Base-by-base conservation (phyloP, 2,329 filamentous ascomycete genomes). In the Onygena corvina region DNA sequence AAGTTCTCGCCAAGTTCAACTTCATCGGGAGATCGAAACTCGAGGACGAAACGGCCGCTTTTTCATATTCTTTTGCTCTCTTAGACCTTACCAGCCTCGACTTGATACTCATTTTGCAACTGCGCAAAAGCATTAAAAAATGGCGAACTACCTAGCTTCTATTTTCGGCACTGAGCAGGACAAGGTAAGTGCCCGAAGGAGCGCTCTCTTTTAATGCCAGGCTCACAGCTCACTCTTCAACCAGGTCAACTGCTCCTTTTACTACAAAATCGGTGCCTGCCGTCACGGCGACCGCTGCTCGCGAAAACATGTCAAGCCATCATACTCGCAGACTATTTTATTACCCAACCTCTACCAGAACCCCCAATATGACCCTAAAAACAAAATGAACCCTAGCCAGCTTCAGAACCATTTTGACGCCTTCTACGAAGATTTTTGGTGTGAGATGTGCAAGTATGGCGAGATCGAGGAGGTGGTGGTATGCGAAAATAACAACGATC, bases 141-240 rank as follows among this genome's bases (percentile, higher is more conserved):
- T 94, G 89, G 89, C 89, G 64, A 95, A 95, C 76, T 96, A 95
- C 68, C 85, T 98, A 68, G 92, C 92, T 63, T 94, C 88, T 66
- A 98, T 98, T 73, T 98, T 98, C 76, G 92, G 92, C 64, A 98
- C 92, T 25, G 92, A 98, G 77, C 92, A 96, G 71, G 92, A 98
- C 81, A 98, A 90, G 67, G 60, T 64, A 52, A 57, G 53, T 46
- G 3, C 11, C 49, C 20, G 27, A 16, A 6, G 4, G 3, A 5
- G 30, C 5, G 9, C 45, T 35, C n/a, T 16, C 34, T 30, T n/a
- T n/a, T n/a, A 18, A 18, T 38, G 40, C 29, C 48, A 30, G 36
- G 42, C 56, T 56, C 53, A 58, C 54, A 56, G 49, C 57, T 44
- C 34, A 38, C 35, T 35, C 23, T 30, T 46, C 29, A 21, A 11